Base-by-base conservation (phyloP, 768 basidiomycete species). In the Pleurotus cornucopiae region DNA sequence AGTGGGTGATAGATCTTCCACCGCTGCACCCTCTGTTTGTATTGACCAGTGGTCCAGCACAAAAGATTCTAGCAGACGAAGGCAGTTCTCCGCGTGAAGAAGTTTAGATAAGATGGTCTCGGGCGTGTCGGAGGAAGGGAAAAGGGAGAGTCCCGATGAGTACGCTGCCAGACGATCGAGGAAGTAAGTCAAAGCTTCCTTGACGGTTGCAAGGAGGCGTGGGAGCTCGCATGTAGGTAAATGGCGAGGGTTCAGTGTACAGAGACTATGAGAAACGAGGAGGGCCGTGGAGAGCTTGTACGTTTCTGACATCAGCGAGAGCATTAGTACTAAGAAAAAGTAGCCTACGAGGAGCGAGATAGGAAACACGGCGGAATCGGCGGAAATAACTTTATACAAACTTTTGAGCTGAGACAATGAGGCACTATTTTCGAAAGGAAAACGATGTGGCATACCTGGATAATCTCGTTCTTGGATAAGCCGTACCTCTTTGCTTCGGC, bases 41-140 rank as follows among this genome's bases (percentile, higher is more conserved):
- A 51, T 49, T 4, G 60, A 52, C 85, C 86, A 89, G 43, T 80
- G 77, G 1, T 77, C 80, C 6, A 90, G 69, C 1, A 91, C 73
- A 64, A 78, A 86, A 1, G 77, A 71, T 60, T 91, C 89, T 6
- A 91, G 62, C 1, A 90, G 70, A 16, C 73, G 73, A 34, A 91
- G 71, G 58, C 84, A 81, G 26, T 80, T 74, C 58, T 82, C 76
- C 2, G 84, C 69, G 63, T 77, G 79, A 68, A 37, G 83, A 63
- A 16, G 76, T 68, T 4, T 76, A 70, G 13, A 66, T 55, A 30
- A 18, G n/a, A 23, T 39, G n/a, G 20, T n/a, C n/a, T 14, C 6
- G 6, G 51, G 23, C n/a, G 51, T 46, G 14, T 68, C 66, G 1
- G 40, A 46, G 55, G 62, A 69, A 61, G 71, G 46, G 53, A 71